A percentile compares a stretch with the other conserved stretches of the same genome.
These are phyloP conservation scores for Staphylotrichum tortipilum DNA, from an alignment of 495 filamentous ascomycete genomes.

Conservation along the genomic window DNA sequence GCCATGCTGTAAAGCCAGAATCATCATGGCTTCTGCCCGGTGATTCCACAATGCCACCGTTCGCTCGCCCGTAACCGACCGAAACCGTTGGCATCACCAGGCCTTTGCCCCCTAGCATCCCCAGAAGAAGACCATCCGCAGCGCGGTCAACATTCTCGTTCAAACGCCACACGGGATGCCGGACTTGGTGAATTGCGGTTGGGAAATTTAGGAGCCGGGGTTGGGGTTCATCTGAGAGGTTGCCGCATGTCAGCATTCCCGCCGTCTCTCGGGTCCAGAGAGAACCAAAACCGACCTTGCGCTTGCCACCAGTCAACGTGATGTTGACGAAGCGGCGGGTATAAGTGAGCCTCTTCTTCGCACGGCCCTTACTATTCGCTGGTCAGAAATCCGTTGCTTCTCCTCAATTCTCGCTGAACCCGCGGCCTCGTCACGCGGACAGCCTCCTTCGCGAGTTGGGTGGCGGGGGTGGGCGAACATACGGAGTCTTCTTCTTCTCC, in stretches of 20 bases:
- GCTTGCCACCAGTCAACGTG: conserved; percentile 97
- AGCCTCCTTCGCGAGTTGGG: too few species aligned
- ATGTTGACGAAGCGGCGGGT: conserved; percentile 99
- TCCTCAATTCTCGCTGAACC: background rate
- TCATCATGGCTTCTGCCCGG: conserved; percentile 4
- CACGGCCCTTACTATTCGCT: conserved; percentile 67
- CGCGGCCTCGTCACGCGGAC: too few species aligned
- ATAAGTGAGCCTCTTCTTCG: conserved; percentile 95
- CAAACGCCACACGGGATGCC: conserved; percentile 3
- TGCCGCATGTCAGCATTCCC: background rate
- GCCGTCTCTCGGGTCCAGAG: background rate
- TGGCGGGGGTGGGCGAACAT: conserved; percentile 7
- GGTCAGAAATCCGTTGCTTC: conserved; percentile 11
- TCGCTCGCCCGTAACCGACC: background rate
- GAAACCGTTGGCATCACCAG: conserved; percentile 6
- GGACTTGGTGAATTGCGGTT: conserved; percentile 9
- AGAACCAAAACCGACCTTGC: conserved; percentile 58
- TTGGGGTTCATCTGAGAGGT: conserved; percentile 45
- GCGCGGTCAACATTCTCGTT: conserved; percentile 1
- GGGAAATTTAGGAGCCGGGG: conserved; percentile 36
- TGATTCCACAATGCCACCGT: conserved; percentile 2
- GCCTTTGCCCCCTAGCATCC: conserved; percentile 1
- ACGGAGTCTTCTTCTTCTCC: conserved; percentile 84
- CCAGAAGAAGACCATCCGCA: conserved; percentile 1
- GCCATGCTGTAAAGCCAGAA: conserved; percentile 12